Conservation (phyloP, 805 yeast species). For the Ogataea ganodermae region DNA sequence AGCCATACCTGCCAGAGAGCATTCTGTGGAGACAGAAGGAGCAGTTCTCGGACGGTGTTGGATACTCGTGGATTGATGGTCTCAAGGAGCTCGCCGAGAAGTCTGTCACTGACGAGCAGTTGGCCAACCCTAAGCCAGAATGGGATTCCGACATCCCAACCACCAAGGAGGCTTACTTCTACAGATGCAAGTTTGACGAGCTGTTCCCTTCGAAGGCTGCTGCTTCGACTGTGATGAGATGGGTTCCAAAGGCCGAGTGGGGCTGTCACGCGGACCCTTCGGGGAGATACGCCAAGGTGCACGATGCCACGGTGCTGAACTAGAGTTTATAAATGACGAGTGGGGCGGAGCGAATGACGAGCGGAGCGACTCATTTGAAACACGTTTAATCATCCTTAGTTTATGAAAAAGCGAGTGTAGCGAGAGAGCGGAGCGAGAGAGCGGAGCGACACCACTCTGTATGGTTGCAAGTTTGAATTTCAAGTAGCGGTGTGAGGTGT, state of each 20-base stretch:
- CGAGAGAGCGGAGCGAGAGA: too few species aligned
- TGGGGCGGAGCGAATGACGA: neutral
- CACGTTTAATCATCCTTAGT: neutral
- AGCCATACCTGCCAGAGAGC: constrained; percentile 94
- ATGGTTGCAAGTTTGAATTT: too few species aligned
- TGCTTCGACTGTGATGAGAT: constrained; percentile 96
- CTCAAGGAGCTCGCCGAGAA: constrained; percentile 93
- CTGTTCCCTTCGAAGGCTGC: constrained; percentile 90
- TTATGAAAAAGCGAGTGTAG: too few species aligned
- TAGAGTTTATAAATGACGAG: neutral
- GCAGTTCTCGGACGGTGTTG: constrained; percentile 99
- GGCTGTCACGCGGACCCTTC: constrained; percentile 99
- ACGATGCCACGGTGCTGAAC: constrained; percentile 60
- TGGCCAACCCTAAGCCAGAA: constrained; percentile 86
- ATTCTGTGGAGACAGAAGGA: constrained; percentile 99
- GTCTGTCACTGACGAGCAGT: constrained; percentile 84
- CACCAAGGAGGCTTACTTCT: constrained; percentile 99
- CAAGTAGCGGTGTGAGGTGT: too few species aligned
- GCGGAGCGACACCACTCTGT: too few species aligned
- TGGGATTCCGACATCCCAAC: constrained; percentile 97
- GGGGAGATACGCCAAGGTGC: constrained; percentile 93
- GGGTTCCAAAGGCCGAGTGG: constrained; percentile 99
- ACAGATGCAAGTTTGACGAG: constrained; percentile 94
- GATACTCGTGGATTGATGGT: constrained; percentile 99
- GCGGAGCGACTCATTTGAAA: neutral